A percentile compares a stretch with the other conserved stretches of the same genome.
phyloP scores from a whole-genome alignment of 306 rosid genomes.

The Fagus crenata region DNA sequence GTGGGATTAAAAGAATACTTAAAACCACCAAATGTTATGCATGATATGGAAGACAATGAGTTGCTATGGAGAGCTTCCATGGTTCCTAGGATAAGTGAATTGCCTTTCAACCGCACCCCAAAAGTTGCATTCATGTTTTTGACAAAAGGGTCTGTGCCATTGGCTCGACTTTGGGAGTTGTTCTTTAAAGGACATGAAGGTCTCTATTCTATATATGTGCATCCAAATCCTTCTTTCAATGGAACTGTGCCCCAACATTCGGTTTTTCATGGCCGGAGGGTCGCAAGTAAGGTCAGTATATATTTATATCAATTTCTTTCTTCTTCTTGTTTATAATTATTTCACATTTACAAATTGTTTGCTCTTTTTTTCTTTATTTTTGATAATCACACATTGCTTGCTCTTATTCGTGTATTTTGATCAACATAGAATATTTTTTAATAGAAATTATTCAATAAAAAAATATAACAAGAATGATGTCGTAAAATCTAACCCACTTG shows the following conservation, averaged over 20 bases:
- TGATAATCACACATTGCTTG: not conserved
- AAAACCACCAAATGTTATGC: constrained; percentile 43
- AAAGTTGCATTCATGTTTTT: constrained; percentile 86
- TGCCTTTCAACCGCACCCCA: constrained; percentile 43
- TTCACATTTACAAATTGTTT: not conserved
- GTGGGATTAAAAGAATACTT: constrained; percentile 39
- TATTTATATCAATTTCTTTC: not conserved
- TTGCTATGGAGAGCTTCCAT: constrained; percentile 78
- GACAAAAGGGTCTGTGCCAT: constrained; percentile 52
- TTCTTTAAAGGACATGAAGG: constrained; percentile 68
- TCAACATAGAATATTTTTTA: not conserved
- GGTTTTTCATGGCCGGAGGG: constrained; percentile 54
- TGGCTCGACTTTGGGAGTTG: constrained; percentile 82
- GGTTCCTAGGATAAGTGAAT: constrained; percentile 36
- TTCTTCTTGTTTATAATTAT: not conserved
- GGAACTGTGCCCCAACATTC: constrained; percentile 43
- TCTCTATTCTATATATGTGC: constrained; percentile 69
- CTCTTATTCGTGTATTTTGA: not conserved
- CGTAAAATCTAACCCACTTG: no score
- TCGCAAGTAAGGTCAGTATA: constrained; percentile 79
- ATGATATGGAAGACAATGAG: constrained; percentile 71
- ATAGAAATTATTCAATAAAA: no score
- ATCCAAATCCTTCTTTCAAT: constrained; percentile 53
- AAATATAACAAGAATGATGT: no score
- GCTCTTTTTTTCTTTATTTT: no score